Evolutionary conservation across 345 rosid species (phyloP).

Genomic region (Rhizophora apiculata): DNA sequence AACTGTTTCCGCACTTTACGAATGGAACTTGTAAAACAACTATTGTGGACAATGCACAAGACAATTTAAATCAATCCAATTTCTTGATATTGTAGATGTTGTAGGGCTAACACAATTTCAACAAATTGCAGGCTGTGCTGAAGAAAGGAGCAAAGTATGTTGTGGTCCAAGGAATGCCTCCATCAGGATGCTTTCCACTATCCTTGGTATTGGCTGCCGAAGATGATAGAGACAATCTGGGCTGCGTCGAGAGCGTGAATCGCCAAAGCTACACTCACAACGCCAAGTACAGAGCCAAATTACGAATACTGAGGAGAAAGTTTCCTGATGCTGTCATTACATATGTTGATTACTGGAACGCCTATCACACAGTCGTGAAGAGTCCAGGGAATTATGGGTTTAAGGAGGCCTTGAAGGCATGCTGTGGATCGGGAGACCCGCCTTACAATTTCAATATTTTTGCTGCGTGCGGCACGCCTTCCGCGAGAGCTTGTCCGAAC

Average conservation of each 20-base stretch:
- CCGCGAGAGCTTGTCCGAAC: conserved; percentile 40
- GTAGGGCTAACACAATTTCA: neutral
- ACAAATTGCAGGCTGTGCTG: conserved; percentile 50
- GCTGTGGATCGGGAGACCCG: conserved; percentile 75
- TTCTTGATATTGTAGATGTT: too few species aligned
- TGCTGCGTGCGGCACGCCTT: conserved; percentile 55
- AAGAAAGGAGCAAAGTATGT: conserved; percentile 67
- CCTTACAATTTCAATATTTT: conserved; percentile 60
- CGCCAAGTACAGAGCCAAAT: conserved; percentile 36
- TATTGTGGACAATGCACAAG: too few species aligned
- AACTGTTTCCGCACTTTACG: too few species aligned
- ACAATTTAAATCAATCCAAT: too few species aligned
- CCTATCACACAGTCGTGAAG: conserved; percentile 51
- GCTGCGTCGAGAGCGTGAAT: conserved; percentile 72
- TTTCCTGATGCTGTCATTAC: conserved; percentile 57
- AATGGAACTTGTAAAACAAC: too few species aligned
- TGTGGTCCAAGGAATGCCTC: conserved; percentile 75
- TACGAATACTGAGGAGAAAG: conserved; percentile 46
- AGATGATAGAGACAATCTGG: conserved; percentile 63
- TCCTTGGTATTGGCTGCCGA: conserved; percentile 52
- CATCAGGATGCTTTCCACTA: conserved; percentile 73
- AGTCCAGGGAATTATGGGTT: conserved; percentile 52
- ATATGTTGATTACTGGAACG: conserved; percentile 79
- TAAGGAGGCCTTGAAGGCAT: conserved; percentile 66
- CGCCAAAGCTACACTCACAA: conserved; percentile 56